Base-by-base conservation (phyloP, 495 filamentous ascomycete species). In the Lichina pygmaea region DNA sequence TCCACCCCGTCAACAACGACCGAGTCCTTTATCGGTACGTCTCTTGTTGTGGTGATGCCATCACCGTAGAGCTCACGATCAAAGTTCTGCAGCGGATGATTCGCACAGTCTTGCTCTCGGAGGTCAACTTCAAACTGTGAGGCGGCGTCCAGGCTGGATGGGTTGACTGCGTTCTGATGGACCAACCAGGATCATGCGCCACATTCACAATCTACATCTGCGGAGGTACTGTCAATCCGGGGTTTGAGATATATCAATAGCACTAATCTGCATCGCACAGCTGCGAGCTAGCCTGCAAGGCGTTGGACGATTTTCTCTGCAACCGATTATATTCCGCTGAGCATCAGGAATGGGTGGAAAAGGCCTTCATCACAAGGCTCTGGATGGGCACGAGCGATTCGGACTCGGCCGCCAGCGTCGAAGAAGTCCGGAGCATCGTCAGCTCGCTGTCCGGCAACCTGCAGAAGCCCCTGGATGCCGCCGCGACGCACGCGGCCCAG, bases 401-500 rank as follows among this genome's bases (percentile, higher is more conserved):
- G 24, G 50, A 57, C 44, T 33, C 40, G 7, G 39, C 53, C 44
- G 45, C 54, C 45, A 36, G 30, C 4, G 41, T 65, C 0, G 49
- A 53, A 8, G 42, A 50, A 31, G 50, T 72, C 11, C 51, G 57
- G 11, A 53, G 55, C 24, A 44, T 72, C 8, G 52, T 70, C 15
- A 55, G 63, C 15, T 49, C 44, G 8, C 46, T 71, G n/a, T 53
- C 52, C 8, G 48, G 48, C 13, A 56, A 53, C 11, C 52, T 64
- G 16, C 46, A 51, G 32, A 52, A 53, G 8, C 45, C 54, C 12
- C 49, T 82, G 9, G 59, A 53, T 16, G 47, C 66, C 9, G 64
- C 67, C 40, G 71, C 76, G 30, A 73, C 78, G 10, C 67, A 81
- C 50, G 79, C 78, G 43, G 71, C 71, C 11, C 72, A 86, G 50